Evolutionary conservation across 768 basidiomycete species (phyloP).

Genomic region (Trametes sanguinea): DNA sequence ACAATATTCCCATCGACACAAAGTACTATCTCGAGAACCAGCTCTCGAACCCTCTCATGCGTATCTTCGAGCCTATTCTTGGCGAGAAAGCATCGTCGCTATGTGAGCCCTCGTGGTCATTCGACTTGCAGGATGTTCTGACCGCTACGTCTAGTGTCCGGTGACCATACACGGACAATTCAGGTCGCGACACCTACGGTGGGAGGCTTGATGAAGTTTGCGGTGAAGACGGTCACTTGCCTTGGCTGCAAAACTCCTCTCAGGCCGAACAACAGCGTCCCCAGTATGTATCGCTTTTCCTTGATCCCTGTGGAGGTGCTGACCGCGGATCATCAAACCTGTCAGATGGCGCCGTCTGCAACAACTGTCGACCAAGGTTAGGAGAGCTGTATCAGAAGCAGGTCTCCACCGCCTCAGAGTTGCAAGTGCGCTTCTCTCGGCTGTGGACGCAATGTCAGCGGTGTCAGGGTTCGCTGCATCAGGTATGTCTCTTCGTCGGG

Average conservation of each 20-base stretch:
- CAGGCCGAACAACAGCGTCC: slow-evolving; percentile 70
- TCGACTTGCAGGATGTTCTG: neutral
- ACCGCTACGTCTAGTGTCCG: slow-evolving; percentile 63
- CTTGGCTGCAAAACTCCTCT: slow-evolving; percentile 94
- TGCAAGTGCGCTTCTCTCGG: slow-evolving; percentile 90
- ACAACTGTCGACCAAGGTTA: slow-evolving; percentile 84
- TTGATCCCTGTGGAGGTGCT: neutral
- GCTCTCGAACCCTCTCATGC: slow-evolving; percentile 92
- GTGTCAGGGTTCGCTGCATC: slow-evolving; percentile 97
- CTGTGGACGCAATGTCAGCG: slow-evolving; percentile 99
- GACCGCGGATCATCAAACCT: neutral
- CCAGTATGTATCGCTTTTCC: slow-evolving; percentile 45
- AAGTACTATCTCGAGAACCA: slow-evolving; percentile 99
- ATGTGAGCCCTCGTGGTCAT: slow-evolving; percentile 47
- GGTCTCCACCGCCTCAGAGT: slow-evolving; percentile 62
- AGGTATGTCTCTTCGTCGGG: slow-evolving; percentile 45
- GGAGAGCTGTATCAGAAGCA: slow-evolving; percentile 95
- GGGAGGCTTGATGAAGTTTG: slow-evolving; percentile 98
- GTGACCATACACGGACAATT: slow-evolving; percentile 94
- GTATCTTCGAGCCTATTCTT: slow-evolving; percentile 97
- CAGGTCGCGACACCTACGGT: slow-evolving; percentile 95
- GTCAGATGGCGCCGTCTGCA: slow-evolving; percentile 89
- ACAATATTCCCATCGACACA: slow-evolving; percentile 97
- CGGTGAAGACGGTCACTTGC: slow-evolving; percentile 93
- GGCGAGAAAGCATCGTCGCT: slow-evolving; percentile 88